Base-by-base conservation (phyloP, 2,329 filamentous ascomycete genomes). In the Aureobasidium sp. region DNA sequence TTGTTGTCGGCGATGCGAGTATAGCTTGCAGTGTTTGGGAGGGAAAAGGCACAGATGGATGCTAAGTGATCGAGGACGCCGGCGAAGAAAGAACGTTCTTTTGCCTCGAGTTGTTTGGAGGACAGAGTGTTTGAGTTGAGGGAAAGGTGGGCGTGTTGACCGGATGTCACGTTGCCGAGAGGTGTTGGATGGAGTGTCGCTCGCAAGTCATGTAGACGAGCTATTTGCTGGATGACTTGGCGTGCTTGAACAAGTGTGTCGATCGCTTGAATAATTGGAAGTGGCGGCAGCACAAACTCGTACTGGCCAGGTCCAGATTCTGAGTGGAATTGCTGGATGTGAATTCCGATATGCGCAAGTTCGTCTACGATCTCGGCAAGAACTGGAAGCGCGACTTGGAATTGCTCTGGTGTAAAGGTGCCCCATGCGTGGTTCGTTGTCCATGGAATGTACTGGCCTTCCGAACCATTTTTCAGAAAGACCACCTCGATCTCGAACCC, bases 401-500 rank as follows among this genome's bases (percentile, higher is more conserved):
- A 79, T 38, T 84, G 77, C 47, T 87, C 77, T 14, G 79, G 75
- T 1, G 82, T 79, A 38, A 84, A 76, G 16, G 81, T 78, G 0
- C 81, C 83, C 85, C 86, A 91, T 1, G 83, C 81, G 61, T 91
- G 86, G 1, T 81, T 82, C 40, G 76, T 74, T 6, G 77, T 78
- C n/a, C 76, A 64, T 0, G 85, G 73, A 62, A 8, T 45, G 60
- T 56, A 73, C 59, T 50, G 25, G 38, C 37, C n/a, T 17, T 38
- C 34, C 22, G 38, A 10, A 14, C 66, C 17, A 75, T 75, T 35
- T 76, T 75, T 58, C 25, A 91, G 72, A 58, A 94, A 83, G 1
- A 87, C 76, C 8, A 93, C 79, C 67, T 94, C 88, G 35, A 94
- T 81, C 66, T 95, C 89, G 59, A 93, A 94, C 0, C 88, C 89